Percentiles rank a stretch among this genome's conserved stretches.
phyloP scores from a whole-genome alignment of 1,284 basidiomycete species.

The Vanrija humicola region DNA sequence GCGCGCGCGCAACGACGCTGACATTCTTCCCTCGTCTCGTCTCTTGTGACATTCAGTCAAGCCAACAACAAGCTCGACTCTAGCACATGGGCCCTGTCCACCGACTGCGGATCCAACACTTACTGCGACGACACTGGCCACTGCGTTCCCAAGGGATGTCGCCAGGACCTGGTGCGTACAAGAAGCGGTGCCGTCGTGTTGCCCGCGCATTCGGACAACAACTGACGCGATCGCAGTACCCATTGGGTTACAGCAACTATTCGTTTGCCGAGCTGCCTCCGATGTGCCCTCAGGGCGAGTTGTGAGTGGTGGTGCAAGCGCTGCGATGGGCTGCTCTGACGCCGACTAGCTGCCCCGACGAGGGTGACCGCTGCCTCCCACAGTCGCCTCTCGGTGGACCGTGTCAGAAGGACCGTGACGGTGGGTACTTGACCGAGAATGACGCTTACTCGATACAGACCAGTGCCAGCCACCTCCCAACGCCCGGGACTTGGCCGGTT shows the following conservation, averaged over 20 bases:
- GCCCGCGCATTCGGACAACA: neutral
- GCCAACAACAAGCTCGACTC: slow-evolving; percentile 62
- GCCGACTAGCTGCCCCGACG: slow-evolving; percentile 73
- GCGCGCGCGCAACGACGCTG: too few species aligned
- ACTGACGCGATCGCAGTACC: slow-evolving; percentile 32
- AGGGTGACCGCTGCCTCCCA: slow-evolving; percentile 65
- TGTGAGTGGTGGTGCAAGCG: slow-evolving; percentile 26
- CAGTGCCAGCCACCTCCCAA: slow-evolving; percentile 68
- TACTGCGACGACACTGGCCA: slow-evolving; percentile 61
- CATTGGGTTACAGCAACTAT: slow-evolving; percentile 46
- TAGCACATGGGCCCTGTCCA: slow-evolving; percentile 69
- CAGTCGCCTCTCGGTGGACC: slow-evolving; percentile 60
- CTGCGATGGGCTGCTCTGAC: neutral
- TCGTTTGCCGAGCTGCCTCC: slow-evolving; percentile 55
- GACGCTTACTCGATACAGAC: slow-evolving; percentile 53
- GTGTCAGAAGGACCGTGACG: slow-evolving; percentile 84
- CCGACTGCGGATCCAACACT: slow-evolving; percentile 66
- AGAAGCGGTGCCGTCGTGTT: neutral
- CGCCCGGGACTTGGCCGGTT: slow-evolving; percentile 60
- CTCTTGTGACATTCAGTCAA: slow-evolving; percentile 19
- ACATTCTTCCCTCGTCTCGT: too few species aligned
- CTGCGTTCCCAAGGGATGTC: slow-evolving; percentile 65
- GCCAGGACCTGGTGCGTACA: slow-evolving; percentile 61
- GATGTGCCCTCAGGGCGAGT: slow-evolving; percentile 57
- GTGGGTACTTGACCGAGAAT: slow-evolving; percentile 50